phyloP scores from a whole-genome alignment of 306 rosid genomes.

The Biancaea sappan region DNA sequence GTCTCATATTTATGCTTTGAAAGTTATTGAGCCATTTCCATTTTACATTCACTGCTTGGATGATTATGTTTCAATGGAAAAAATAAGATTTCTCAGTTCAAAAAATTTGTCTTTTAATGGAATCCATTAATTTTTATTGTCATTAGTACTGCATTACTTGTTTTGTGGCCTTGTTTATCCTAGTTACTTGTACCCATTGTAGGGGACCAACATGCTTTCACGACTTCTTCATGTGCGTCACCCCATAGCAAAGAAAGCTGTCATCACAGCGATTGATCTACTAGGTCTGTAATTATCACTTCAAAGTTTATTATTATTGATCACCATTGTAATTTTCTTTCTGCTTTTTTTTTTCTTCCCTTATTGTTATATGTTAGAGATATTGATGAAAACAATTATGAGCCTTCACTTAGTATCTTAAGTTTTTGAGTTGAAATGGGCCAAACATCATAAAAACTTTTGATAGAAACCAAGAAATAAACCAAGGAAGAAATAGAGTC shows the following conservation, averaged over 20 bases:
- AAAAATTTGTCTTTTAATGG: background rate
- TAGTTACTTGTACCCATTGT: background rate
- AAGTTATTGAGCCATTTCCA: background rate
- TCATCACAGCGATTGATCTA: slow-evolving; percentile 93
- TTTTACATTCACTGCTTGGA: background rate
- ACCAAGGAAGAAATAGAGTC: no score
- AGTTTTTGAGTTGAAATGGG: no score
- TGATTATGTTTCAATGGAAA: background rate
- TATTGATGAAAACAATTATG: background rate
- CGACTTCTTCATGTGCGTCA: slow-evolving; percentile 91
- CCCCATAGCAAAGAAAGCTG: slow-evolving; percentile 95
- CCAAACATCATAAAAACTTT: no score
- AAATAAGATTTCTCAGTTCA: background rate
- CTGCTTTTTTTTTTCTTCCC: slow-evolving; percentile 12
- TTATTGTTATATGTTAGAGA: background rate
- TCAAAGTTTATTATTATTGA: background rate
- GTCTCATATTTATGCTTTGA: background rate
- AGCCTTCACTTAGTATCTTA: no score
- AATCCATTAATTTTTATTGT: background rate
- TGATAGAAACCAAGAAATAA: no score
- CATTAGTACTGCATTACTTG: slow-evolving; percentile 15
- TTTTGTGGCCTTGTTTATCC: slow-evolving; percentile 23
- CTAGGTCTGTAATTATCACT: slow-evolving; percentile 61
- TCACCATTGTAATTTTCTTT: slow-evolving; percentile 7
- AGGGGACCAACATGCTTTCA: slow-evolving; percentile 97